Conservation (phyloP, 2,329 filamentous ascomycete species). For the Alternaria sp. region DNA sequence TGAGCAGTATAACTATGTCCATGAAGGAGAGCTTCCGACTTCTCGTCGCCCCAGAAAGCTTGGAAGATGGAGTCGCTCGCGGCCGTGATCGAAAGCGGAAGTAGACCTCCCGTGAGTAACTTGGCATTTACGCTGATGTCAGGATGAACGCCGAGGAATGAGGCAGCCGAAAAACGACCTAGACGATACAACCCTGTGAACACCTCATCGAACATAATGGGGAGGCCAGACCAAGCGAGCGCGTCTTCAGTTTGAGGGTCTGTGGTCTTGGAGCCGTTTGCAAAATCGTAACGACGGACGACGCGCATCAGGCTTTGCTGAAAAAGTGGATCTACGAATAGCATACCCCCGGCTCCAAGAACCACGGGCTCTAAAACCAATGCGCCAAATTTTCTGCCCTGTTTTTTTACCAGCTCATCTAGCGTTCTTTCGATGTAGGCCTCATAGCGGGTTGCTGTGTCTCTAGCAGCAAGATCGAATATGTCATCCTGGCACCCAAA, state of each 20-base stretch:
- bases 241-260: slow-evolving; percentile 2
- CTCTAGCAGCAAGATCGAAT: slow-evolving; percentile 53
- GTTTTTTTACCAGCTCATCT: slow-evolving; percentile 58
- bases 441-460: slow-evolving; percentile 61
- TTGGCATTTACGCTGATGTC: slow-evolving; percentile 87
- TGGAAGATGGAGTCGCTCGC: slow-evolving; percentile 78
- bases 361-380: slow-evolving; percentile 83
- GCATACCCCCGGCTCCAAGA: slow-evolving; percentile 84
- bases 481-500: slow-evolving; percentile 47
- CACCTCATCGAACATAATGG: slow-evolving; percentile 85
- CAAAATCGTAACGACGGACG: slow-evolving; percentile 70
- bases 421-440: slow-evolving; percentile 67
- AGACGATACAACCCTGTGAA: slow-evolving; percentile 88
- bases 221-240: slow-evolving; percentile 73
- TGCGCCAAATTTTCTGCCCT: slow-evolving; percentile 76
- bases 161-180: slow-evolving; percentile 74
- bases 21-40: slow-evolving; percentile 81
- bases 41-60: slow-evolving; percentile 75
- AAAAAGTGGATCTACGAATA: slow-evolving; percentile 84
- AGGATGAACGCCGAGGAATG: slow-evolving; percentile 72
- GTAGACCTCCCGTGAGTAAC: slow-evolving; percentile 79
- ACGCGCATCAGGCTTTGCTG: slow-evolving; percentile 75
- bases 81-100: slow-evolving; percentile 79
- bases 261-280: slow-evolving; percentile 23
- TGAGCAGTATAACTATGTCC: slow-evolving; percentile 91